These are phyloP conservation scores for Gonapodya sp. DNA, from an alignment of 192 early-diverging fungal genomes.

Conservation along the genomic window DNA sequence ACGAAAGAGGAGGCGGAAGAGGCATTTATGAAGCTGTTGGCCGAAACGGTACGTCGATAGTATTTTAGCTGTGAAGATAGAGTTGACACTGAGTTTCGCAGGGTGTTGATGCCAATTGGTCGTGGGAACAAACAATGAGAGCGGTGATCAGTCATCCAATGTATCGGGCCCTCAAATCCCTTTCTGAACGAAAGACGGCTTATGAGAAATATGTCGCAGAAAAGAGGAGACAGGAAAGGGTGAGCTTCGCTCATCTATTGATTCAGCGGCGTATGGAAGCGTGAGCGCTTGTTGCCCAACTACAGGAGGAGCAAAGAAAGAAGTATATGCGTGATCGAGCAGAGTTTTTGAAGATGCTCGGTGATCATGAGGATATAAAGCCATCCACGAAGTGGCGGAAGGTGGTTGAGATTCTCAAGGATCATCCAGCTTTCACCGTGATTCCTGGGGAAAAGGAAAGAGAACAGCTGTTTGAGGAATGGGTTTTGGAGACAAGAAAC, in stretches of 20 bases:
- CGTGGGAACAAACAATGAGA: conserved; percentile 88
- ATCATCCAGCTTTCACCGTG: conserved; percentile 50
- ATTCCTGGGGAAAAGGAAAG: conserved; percentile 51
- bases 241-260: conserved; percentile 18
- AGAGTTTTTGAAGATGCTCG: conserved; percentile 43
- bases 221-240: conserved; percentile 43
- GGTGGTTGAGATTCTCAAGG: conserved; percentile 38
- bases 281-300: conserved; percentile 12
- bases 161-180: conserved; percentile 73
- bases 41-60: conserved; percentile 54
- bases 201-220: conserved; percentile 66
- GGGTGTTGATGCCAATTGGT: conserved; percentile 73
- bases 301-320: conserved; percentile 41
- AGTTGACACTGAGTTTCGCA: no score
- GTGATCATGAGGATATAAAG: conserved; percentile 34
- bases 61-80: no score
- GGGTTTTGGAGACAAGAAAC: conserved; percentile 50
- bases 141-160: conserved; percentile 70
- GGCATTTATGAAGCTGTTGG: conserved; percentile 67
- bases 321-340: conserved; percentile 38
- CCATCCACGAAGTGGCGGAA: conserved; percentile 47
- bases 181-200: conserved; percentile 69
- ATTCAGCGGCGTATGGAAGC: neutral
- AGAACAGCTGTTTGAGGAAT: conserved; percentile 59
- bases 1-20: conserved; percentile 72